These are phyloP conservation scores for Melampsora occidentalis DNA, from an alignment of 1,284 basidiomycete genomes.

Conservation along the genomic window DNA sequence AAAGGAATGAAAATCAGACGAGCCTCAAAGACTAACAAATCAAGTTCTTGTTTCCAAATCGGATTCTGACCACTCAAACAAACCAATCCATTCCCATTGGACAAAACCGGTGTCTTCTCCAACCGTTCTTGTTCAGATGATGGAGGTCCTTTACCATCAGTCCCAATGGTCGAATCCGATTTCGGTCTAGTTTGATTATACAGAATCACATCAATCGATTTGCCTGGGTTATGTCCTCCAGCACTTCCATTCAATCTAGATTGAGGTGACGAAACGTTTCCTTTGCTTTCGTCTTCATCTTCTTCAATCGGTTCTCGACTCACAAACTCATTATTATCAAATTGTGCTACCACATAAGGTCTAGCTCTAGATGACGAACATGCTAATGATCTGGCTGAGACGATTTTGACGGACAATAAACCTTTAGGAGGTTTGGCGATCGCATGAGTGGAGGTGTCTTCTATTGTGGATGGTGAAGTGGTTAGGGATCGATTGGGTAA, in stretches of 20 bases:
- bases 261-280: constrained; percentile 3
- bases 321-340: constrained; percentile 99
- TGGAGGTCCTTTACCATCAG: not conserved
- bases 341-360: constrained; percentile 95
- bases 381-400: constrained; percentile 77
- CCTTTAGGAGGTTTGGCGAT: constrained; percentile 59
- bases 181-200: not conserved
- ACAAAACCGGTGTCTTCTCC: not conserved
- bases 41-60: constrained; percentile 97
- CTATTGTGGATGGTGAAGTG: not conserved
- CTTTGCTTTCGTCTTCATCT: constrained; percentile 62
- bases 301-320: constrained; percentile 76
- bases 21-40: constrained; percentile 59
- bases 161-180: not conserved
- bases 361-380: constrained; percentile 57
- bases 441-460: not conserved
- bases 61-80: constrained; percentile 69
- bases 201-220: not conserved
- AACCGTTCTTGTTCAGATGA: not conserved
- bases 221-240: not conserved
- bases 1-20: not conserved
- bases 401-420: constrained; percentile 91
- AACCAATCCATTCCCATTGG: constrained; percentile 13
- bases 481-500: not conserved
- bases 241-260: not conserved